Base-by-base conservation (phyloP, 306 rosid species). In the Dryas octopetala region DNA sequence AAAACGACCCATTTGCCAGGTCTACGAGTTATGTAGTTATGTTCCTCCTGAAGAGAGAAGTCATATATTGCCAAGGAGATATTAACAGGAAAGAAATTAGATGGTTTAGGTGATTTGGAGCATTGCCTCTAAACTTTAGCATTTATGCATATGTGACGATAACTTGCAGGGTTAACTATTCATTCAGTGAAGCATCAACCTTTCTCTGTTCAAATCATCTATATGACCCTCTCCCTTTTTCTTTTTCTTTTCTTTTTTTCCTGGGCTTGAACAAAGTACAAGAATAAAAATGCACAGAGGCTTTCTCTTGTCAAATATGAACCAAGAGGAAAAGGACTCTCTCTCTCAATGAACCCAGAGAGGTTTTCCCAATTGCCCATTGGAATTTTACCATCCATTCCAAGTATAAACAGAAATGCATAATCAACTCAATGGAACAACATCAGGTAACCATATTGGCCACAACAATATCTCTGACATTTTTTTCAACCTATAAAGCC, bases 401-500 rank as follows among this genome's bases (percentile, higher is more conserved):
- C 58, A 15, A 55, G 19, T 15, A 28, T 23, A 28, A 75, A 23
- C 23, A 19, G 63, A 46, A 11, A 44, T 57, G 49, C 67, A 57
- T 59, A 28, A 58, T 61, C 46, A 76, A 51, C 71, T 75, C 17
- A 65, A 43, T 40, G 53, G 44, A 23, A 58, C 46, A 16, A 26
- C 46, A 59, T 58, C 76, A 15, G 6, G 14, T 16, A 8, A 43
- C 68, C 68, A 64, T 43, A n/a, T 41, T 41, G 46, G 28, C 62
- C 26, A 7, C 69, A 23, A 47, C 4, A 4, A 7, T 62, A 40
- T 59, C 50, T 60, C 6, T 62, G 47, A 44, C 13, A 19, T 12
- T 66, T 45, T 45, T 46, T 50, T 40, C 66, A 59, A 49, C 15
- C 63, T 54, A 38, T 65, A 6, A 46, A 10, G 48, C 85, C 92